phyloP scores from a whole-genome alignment of 257 asterid genomes.

The Jasminum sambac region DNA sequence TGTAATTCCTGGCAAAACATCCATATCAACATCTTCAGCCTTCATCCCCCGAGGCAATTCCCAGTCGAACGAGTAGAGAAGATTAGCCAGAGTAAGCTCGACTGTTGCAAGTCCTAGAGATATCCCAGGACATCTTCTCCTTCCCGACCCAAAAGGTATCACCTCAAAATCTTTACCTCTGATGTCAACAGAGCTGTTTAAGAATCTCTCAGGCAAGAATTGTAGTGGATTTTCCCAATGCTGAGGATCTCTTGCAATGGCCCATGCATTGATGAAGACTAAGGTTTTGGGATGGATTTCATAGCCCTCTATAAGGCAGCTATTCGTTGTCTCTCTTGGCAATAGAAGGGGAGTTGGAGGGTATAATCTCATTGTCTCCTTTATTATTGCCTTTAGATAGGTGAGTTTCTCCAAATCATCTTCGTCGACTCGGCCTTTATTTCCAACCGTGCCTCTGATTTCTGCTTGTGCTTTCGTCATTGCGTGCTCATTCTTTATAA shows the following conservation, averaged over 20 bases:
- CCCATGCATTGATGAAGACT: conserved; percentile 50
- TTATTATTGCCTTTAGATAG: conserved; percentile 40
- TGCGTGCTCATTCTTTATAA: conserved; percentile 26
- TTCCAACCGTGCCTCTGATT: conserved; percentile 20
- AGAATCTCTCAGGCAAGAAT: conserved; percentile 47
- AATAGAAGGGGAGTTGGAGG: conserved; percentile 47
- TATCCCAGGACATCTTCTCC: conserved; percentile 53
- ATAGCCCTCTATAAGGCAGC: conserved; percentile 32
- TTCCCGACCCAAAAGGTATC: conserved; percentile 49
- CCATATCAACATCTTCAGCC: conserved; percentile 34
- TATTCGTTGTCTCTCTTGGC: conserved; percentile 35
- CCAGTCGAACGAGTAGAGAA: conserved; percentile 42
- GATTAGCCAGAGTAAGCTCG: conserved; percentile 50
- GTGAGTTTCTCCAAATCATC: conserved; percentile 38
- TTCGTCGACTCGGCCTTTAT: conserved; percentile 29
- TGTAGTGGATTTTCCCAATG: conserved; percentile 37
- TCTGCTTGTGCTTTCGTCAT: conserved; percentile 35
- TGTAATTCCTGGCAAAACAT: conserved; percentile 43
- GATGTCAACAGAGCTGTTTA: conserved; percentile 27
- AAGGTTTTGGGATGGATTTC: conserved; percentile 35
- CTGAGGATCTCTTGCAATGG: conserved; percentile 47
- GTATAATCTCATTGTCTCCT: conserved; percentile 43
- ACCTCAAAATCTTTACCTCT: conserved; percentile 35
- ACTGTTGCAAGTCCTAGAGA: conserved; percentile 41
- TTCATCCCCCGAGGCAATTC: conserved; percentile 37